Evolutionary conservation across 169 alveolate genomes (phyloP), one percentile per base, ranked within the genome.

Genomic region (Cryptosporidium meleagridis): DNA sequence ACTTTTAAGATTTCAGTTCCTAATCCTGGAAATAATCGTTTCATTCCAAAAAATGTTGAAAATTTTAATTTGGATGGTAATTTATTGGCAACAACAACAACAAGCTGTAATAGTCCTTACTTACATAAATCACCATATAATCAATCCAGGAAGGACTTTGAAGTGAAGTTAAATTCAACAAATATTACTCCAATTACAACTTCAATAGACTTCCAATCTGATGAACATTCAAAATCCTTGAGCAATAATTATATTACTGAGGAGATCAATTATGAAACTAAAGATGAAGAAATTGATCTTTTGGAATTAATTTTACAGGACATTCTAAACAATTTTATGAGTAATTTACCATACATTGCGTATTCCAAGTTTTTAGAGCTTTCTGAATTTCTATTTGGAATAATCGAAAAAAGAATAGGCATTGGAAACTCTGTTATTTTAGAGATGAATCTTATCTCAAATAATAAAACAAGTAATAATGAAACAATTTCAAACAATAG

Each of bases 341-440:
- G 23, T 3, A 80, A 80, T n/a, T 65, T 61, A 18, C 75, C 89
- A 5, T 62, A 48, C 44, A 18, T n/a, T 45, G 89, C 89, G 8
- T 80, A 80, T 51, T 80, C 80, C 55, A 37, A 48, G 44, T 65
- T 45, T 62, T 14, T 80, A 39, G 75, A 62, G 18, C 68, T 80
- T 26, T 62, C 69, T 18, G 55, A 39, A 29, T n/a, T 80, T 0
- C 18, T 80, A 14, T 80, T 58, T 62, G 37, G 39, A 23, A 23
- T 80, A 10, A 37, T 80, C 14, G 65, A 67, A n/a, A 80, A 48
- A 48, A 52, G 53, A 33, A 62, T 45, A 18, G 45, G 52, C 0
- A 12, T 73, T 14, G 89, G 75, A 5, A 48, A 80, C 2, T 37
- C 41, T n/a, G 16, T 80, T 51, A 3, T 31, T 10, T 23, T 80